Percentiles rank a stretch among this genome's conserved stretches.
Evolutionary conservation across 2,329 filamentous ascomycete genomes (phyloP).

Genomic region (Penicillium hordei): DNA sequence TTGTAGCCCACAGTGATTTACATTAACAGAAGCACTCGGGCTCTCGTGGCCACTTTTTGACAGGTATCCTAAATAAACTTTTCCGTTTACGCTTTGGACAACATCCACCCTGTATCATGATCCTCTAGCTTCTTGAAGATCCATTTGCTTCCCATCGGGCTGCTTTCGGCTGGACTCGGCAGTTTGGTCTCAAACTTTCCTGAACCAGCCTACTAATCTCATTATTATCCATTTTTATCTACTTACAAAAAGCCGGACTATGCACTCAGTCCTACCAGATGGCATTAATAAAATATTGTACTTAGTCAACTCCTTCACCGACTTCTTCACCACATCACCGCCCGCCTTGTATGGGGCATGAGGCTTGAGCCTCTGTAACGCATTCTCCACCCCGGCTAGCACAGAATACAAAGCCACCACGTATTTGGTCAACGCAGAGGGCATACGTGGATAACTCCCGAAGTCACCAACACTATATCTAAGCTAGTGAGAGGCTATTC

Average conservation of each 20-base stretch:
- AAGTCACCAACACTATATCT: no score
- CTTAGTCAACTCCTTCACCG: slow-evolving; percentile 33
- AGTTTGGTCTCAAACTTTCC: background rate
- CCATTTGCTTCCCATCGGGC: background rate
- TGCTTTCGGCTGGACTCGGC: background rate
- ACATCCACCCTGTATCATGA: background rate
- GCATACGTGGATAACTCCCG: background rate
- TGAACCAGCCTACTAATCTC: background rate
- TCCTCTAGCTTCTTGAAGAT: background rate
- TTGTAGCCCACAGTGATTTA: slow-evolving; percentile 6
- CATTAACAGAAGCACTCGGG: slow-evolving; percentile 3
- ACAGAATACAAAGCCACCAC: slow-evolving; percentile 50
- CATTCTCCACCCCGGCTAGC: slow-evolving; percentile 59
- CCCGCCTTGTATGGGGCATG: slow-evolving; percentile 58
- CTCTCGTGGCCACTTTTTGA: background rate
- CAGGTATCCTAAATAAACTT: background rate
- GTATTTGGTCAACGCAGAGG: no score
- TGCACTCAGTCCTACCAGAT: no score
- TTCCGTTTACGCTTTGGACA: background rate
- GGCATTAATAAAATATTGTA: background rate
- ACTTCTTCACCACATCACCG: slow-evolving; percentile 46
- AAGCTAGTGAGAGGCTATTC: background rate
- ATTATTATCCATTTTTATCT: background rate
- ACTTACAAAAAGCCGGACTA: background rate
- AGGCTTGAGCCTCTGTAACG: slow-evolving; percentile 59